Evolutionary conservation across 768 basidiomycete genomes (phyloP), one percentile per base, ranked within the genome.

Genomic region (Lactarius sanguifluus): DNA sequence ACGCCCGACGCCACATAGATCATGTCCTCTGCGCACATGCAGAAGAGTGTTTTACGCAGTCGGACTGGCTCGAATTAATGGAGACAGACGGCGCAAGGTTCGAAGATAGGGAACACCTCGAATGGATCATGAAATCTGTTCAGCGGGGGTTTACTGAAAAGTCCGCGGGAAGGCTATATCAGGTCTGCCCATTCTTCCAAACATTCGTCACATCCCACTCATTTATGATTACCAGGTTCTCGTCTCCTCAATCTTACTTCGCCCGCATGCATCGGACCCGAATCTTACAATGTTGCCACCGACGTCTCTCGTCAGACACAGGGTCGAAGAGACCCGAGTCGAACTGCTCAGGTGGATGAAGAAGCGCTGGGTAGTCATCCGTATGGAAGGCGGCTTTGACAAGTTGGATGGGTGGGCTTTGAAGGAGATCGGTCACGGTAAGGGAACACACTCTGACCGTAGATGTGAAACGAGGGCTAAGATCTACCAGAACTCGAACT

Each of bases 371-470:
- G 72, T 89, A 55, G 82, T 79, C 15, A 84, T 94, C 34, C 82
- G 89, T 15, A 85, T 89, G 58, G 86, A 87, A 59, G 85, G 86
- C n/a, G 92, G 91, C 0, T 96, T 98, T 71, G 88, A 90, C 59
- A 73, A 77, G 5, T 80, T 98, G n/a, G 93, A 96, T 58, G 83
- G 82, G 5, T 97, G 94, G 93, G 87, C 90, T 0, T 75, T 96
- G 62, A 89, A 93, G 74, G 96, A 98, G 73, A 93, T 98, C 47
- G 84, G 86, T 50, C 85, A 90, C 72, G 83, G 93, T 92, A 68
- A 71, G 90, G 81, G 18, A 38, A 13, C 30, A 38, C 16, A n/a
- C 18, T 62, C 10, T 40, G 59, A 57, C 47, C 40, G 68, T 41
- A 68, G 23, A 47, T 28, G 54, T 43, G 36, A 43, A 10, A 28